Evolutionary conservation across 1,284 basidiomycete species (phyloP), one percentile per base, ranked within the genome.

Genomic region (Clitocybe nebularis): DNA sequence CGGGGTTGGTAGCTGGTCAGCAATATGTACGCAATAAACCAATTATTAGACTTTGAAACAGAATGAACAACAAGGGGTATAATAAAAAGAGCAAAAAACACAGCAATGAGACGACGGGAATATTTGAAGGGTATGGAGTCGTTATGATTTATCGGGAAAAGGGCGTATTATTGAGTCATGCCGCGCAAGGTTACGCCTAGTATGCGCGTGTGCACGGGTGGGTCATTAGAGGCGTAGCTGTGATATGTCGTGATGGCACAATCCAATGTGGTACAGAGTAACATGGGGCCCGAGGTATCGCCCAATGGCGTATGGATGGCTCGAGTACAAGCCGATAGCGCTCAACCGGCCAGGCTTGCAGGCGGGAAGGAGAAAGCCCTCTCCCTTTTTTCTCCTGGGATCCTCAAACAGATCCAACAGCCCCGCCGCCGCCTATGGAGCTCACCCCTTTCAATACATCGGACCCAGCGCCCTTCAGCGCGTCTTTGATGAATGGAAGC

Each of bases 371-470:
- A 21, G 4, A 23, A 21, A 11, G 19, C 13, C 13, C 20, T 13
- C 13, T 8, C 3, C 17, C 20, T 10, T n/a, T 3, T 36, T 11
- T 13, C 13, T 17, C 7, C 4, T 9, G 6, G 13, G 29, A 9
- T 13, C 20, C 13, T 45, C 38, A 48, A 10, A 46, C 23, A 24
- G 43, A 38, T 9, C 49, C 52, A 4, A 45, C 40, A 14, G 24
- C 40, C 11, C 44, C 39, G 7, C 51, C 48, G 13, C 56, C 51
- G 1, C 57, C 49, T 26, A 63, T 57, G 0, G 58, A 59, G 22
- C 51, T 60, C 2, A 64, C 61, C 7, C 62, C 62, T 40, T 57
- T 61, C 28, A 71, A 56, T 32, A 68, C 54, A 29, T 66, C 67
- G 2, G 57, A 57, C n/a, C 58, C 48, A 3, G 53, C 50, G 10